These are phyloP conservation scores for Boletus smithii DNA, from an alignment of 1,284 basidiomycete species.

Conservation along the genomic window DNA sequence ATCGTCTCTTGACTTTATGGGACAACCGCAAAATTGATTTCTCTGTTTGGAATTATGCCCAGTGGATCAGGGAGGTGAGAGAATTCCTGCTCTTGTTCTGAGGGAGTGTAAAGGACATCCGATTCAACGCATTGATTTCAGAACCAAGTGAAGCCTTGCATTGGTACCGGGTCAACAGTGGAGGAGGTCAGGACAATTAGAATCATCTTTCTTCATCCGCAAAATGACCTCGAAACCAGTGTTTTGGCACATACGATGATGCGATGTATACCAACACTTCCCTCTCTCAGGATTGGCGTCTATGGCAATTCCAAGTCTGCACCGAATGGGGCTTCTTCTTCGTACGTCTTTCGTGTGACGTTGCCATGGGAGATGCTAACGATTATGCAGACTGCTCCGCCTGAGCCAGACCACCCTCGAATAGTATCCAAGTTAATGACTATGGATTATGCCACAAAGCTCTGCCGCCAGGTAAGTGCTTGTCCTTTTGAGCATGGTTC, in stretches of 20 bases:
- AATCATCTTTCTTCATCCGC: background rate
- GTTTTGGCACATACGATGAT: constrained; percentile 82
- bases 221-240: constrained; percentile 43
- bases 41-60: constrained; percentile 71
- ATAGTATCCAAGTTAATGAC: constrained; percentile 75
- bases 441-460: constrained; percentile 74
- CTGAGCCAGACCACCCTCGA: constrained; percentile 55
- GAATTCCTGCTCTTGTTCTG: too few species aligned
- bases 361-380: background rate
- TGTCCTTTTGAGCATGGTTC: background rate
- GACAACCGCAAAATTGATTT: constrained; percentile 50
- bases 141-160: constrained; percentile 62
- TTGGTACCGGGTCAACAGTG: constrained; percentile 42
- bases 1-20: constrained; percentile 42
- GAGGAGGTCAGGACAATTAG: constrained; percentile 51
- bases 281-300: constrained; percentile 72
- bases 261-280: constrained; percentile 59
- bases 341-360: constrained; percentile 37
- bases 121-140: constrained; percentile 27
- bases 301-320: constrained; percentile 92
- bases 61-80: constrained; percentile 67
- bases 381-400: constrained; percentile 59
- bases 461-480: constrained; percentile 64
- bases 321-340: constrained; percentile 94
- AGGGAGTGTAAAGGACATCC: background rate